phyloP scores from a whole-genome alignment of 352 stramenopile species.

The Phytopythium cucurbitacearum region DNA sequence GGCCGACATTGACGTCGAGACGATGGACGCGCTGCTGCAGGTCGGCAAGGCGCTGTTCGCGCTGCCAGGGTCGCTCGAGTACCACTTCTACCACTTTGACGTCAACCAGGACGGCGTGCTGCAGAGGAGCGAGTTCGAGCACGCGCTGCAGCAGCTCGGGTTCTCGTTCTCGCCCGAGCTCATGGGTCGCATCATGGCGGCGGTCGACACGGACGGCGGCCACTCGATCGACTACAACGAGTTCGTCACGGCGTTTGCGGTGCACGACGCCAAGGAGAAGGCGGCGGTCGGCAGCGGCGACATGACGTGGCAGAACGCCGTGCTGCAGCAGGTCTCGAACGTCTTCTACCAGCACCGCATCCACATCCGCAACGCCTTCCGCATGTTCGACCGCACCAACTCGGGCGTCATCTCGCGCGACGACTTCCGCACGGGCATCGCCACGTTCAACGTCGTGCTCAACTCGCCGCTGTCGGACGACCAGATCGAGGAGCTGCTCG shows the following conservation, averaged over 20 bases:
- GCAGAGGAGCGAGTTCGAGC: slow-evolving; percentile 70
- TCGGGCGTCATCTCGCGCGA: slow-evolving; percentile 72
- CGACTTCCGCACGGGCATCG: slow-evolving; percentile 84
- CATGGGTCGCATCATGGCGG: slow-evolving; percentile 73
- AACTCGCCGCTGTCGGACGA: slow-evolving; percentile 89
- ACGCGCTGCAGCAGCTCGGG: slow-evolving; percentile 60
- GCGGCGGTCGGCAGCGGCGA: slow-evolving; percentile 45
- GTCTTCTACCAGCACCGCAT: slow-evolving; percentile 93
- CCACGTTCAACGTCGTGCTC: slow-evolving; percentile 86
- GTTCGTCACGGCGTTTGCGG: slow-evolving; percentile 87
- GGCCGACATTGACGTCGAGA: slow-evolving; percentile 73
- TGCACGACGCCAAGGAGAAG: slow-evolving; percentile 78
- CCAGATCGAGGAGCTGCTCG: slow-evolving; percentile 89
- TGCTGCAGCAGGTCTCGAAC: slow-evolving; percentile 92
- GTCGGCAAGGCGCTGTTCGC: slow-evolving; percentile 78
- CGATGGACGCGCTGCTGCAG: slow-evolving; percentile 72
- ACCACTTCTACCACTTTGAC: slow-evolving; percentile 84
- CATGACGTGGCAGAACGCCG: slow-evolving; percentile 88
- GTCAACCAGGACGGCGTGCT: slow-evolving; percentile 83
- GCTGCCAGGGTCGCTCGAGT: slow-evolving; percentile 65
- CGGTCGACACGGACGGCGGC: slow-evolving; percentile 86
- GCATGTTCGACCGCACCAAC: slow-evolving; percentile 90
- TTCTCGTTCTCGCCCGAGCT: slow-evolving; percentile 55
- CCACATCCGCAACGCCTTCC: slow-evolving; percentile 90
- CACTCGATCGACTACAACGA: slow-evolving; percentile 92